Evolutionary conservation across 2,329 filamentous ascomycete genomes (phyloP).

Genomic region (Diaporthe citriasiana): DNA sequence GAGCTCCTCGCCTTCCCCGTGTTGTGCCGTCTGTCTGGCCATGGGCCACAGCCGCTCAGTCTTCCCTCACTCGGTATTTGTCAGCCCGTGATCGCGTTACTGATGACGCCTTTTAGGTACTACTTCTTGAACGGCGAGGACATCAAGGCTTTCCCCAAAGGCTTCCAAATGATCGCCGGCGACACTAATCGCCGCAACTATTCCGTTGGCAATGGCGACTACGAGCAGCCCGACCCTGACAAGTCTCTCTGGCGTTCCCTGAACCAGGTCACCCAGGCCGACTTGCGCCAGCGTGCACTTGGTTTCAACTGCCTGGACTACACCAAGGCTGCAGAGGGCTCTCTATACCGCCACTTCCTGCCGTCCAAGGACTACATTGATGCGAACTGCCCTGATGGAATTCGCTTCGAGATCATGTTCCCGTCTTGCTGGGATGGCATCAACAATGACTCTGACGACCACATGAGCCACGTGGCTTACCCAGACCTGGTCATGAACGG

Average conservation of each 20-base stretch:
- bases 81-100: not conserved
- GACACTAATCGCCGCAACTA: constrained; percentile 78
- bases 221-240: constrained; percentile 71
- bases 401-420: constrained; percentile 89
- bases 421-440: constrained; percentile 90
- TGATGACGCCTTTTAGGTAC: constrained; percentile 69
- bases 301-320: constrained; percentile 99
- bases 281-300: constrained; percentile 83
- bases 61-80: not conserved
- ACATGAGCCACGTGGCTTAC: constrained; percentile 81
- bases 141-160: constrained; percentile 80
- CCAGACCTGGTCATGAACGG: constrained; percentile 83
- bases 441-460: constrained; percentile 67
- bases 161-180: constrained; percentile 88
- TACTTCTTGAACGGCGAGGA: constrained; percentile 78
- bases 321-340: constrained; percentile 72
- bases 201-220: constrained; percentile 76
- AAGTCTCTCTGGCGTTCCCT: constrained; percentile 79
- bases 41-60: not conserved
- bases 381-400: constrained; percentile 82
- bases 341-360: constrained; percentile 85
- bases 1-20: not conserved
- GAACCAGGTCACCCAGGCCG: constrained; percentile 75
- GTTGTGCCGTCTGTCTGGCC: not conserved
- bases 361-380: constrained; percentile 87